Percentiles rank a stretch among this genome's conserved stretches.
Evolutionary conservation across 208 protist species (phyloP).

Genomic region (Trypanosoma lewisi): DNA sequence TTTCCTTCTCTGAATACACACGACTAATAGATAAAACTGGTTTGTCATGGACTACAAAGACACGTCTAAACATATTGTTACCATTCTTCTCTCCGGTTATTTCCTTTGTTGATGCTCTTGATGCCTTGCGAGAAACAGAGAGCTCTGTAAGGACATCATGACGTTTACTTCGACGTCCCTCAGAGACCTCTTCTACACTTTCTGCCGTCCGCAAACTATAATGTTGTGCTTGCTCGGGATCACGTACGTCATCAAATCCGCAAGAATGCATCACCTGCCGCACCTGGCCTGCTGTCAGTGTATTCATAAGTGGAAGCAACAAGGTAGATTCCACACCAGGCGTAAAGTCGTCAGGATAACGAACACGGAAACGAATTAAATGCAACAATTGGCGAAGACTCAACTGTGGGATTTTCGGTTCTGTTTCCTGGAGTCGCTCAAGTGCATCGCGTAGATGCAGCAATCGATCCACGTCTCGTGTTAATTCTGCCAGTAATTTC

Average conservation of each 20-base stretch:
- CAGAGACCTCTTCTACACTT: not conserved
- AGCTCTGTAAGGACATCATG: slow-evolving; percentile 19
- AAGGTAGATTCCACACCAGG: slow-evolving; percentile 51
- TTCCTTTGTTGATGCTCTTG: not conserved
- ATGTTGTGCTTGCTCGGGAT: not conserved
- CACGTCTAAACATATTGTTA: slow-evolving; percentile 13
- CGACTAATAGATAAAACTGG: slow-evolving; percentile 46
- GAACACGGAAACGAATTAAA: slow-evolving; percentile 53
- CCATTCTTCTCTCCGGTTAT: too few relatives aligned
- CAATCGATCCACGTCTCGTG: slow-evolving; percentile 32
- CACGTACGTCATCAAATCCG: slow-evolving; percentile 29
- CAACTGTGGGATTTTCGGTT: slow-evolving; percentile 72
- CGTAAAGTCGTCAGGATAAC: slow-evolving; percentile 51
- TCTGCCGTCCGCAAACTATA: not conserved
- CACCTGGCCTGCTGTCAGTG: slow-evolving; percentile 64
- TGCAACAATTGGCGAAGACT: slow-evolving; percentile 73
- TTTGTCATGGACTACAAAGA: slow-evolving; percentile 38
- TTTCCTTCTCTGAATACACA: slow-evolving; percentile 54
- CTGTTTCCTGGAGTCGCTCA: slow-evolving; percentile 41
- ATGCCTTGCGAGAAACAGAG: not conserved
- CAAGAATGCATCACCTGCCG: slow-evolving; percentile 48
- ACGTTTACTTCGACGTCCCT: slow-evolving; percentile 11
- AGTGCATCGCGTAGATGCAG: slow-evolving; percentile 52
- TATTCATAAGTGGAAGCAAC: slow-evolving; percentile 73
- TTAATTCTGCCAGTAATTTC: not conserved